Conservation (phyloP, 768 basidiomycete genomes). For the Tremella yokohamensis region DNA sequence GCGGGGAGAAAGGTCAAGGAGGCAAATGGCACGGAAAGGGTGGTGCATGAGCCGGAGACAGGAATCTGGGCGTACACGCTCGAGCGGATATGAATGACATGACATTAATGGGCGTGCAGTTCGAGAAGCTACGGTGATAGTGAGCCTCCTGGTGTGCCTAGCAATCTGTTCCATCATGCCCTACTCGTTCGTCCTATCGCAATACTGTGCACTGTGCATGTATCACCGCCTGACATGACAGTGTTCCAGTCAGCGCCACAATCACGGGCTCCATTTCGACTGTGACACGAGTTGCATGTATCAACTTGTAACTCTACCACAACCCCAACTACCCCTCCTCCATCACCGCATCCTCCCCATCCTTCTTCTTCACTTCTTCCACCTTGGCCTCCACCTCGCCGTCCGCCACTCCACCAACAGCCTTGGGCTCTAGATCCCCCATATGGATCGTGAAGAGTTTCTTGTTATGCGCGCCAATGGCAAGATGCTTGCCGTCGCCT, state of each 20-base stretch:
- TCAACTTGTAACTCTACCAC: too few species aligned
- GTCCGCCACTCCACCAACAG: not conserved
- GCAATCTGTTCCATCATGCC: too few species aligned
- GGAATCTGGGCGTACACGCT: slow-evolving; percentile 33
- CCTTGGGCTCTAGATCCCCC: slow-evolving; percentile 22
- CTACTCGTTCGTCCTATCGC: too few species aligned
- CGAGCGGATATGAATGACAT: slow-evolving; percentile 15
- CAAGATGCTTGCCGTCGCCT: slow-evolving; percentile 44
- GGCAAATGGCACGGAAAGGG: not conserved
- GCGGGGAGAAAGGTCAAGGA: not conserved
- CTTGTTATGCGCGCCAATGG: slow-evolving; percentile 43
- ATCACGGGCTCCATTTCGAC: too few species aligned
- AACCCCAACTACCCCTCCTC: too few species aligned
- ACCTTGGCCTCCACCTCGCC: not conserved
- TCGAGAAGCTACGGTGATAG: too few species aligned
- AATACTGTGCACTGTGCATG: too few species aligned
- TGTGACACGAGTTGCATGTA: too few species aligned
- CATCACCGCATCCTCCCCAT: not conserved
- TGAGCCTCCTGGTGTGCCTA: too few species aligned
- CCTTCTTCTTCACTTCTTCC: not conserved
- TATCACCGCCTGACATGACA: too few species aligned
- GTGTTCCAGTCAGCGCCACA: too few species aligned
- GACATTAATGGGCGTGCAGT: too few species aligned
- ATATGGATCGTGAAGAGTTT: slow-evolving; percentile 38
- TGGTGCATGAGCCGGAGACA: slow-evolving; percentile 38